phyloP scores from a whole-genome alignment of 345 rosid genomes.

The Melaleuca alternifolia region DNA sequence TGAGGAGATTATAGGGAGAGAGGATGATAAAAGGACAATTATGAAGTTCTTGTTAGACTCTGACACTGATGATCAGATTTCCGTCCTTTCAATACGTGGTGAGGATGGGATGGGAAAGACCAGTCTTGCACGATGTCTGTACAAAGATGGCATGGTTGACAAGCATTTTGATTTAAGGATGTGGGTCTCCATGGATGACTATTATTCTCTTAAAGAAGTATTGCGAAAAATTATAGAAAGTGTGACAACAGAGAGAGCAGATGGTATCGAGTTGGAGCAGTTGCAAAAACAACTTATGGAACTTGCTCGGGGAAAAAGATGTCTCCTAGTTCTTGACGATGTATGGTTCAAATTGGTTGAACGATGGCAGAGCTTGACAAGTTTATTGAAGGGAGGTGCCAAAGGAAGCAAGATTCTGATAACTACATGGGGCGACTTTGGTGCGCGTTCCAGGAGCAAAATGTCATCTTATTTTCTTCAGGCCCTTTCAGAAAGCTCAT shows the following conservation, averaged over 20 bases:
- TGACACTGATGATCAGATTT: background rate
- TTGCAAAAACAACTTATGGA: background rate
- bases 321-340: background rate
- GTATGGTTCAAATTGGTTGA: background rate
- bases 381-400: background rate
- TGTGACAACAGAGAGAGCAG: background rate
- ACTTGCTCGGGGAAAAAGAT: background rate
- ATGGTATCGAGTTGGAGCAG: background rate
- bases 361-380: background rate
- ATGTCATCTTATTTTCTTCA: background rate
- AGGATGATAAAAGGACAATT: background rate
- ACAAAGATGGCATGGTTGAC: background rate
- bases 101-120: constrained; percentile 5
- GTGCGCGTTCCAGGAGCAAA: background rate
- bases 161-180: background rate
- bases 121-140: background rate
- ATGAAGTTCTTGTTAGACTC: background rate
- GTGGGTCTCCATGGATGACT: background rate
- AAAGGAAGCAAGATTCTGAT: background rate
- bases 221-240: background rate
- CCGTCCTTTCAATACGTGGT: background rate
- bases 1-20: background rate
- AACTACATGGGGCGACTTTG: too few relatives aligned
- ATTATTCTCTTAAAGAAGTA: background rate
- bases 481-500: background rate